These are phyloP conservation scores for Penicillium concentricum DNA, from an alignment of 2,329 filamentous ascomycete genomes.

Conservation along the genomic window DNA sequence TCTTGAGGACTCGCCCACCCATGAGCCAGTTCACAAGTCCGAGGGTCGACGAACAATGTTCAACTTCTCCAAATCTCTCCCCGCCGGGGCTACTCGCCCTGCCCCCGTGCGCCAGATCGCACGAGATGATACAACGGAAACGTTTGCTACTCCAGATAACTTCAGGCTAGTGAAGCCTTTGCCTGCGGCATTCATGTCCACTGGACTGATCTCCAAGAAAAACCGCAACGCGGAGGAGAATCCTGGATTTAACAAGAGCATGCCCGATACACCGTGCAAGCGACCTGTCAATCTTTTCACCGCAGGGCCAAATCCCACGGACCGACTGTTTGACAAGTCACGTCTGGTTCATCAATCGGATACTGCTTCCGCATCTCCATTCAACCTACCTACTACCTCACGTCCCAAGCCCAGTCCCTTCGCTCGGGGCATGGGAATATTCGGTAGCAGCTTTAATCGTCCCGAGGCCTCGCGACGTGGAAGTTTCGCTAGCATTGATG, in stretches of 20 bases:
- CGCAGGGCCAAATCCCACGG: slow-evolving; percentile 58
- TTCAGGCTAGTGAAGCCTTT: slow-evolving; percentile 76
- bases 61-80: slow-evolving; percentile 74
- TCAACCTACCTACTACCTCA: slow-evolving; percentile 61
- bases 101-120: slow-evolving; percentile 42
- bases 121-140: slow-evolving; percentile 52
- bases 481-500: slow-evolving; percentile 79
- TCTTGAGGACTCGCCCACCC: slow-evolving; percentile 70
- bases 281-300: slow-evolving; percentile 71
- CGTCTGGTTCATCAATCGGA: slow-evolving; percentile 70
- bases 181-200: slow-evolving; percentile 87
- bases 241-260: slow-evolving; percentile 58
- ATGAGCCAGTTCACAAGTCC: slow-evolving; percentile 56
- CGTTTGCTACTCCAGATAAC: slow-evolving; percentile 70
- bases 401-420: slow-evolving; percentile 68
- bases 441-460: slow-evolving; percentile 56
- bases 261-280: slow-evolving; percentile 97
- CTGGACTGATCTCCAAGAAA: slow-evolving; percentile 91
- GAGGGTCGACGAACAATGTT: slow-evolving; percentile 53
- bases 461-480: slow-evolving; percentile 54
- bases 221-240: slow-evolving; percentile 75
- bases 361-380: slow-evolving; percentile 76
- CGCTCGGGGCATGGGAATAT: slow-evolving; percentile 61
- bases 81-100: slow-evolving; percentile 61
- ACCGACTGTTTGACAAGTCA: slow-evolving; percentile 61